Evolutionary conservation across 257 asterid species (phyloP), one percentile per base, ranked within the genome.

Genomic region (Scutellaria minor): DNA sequence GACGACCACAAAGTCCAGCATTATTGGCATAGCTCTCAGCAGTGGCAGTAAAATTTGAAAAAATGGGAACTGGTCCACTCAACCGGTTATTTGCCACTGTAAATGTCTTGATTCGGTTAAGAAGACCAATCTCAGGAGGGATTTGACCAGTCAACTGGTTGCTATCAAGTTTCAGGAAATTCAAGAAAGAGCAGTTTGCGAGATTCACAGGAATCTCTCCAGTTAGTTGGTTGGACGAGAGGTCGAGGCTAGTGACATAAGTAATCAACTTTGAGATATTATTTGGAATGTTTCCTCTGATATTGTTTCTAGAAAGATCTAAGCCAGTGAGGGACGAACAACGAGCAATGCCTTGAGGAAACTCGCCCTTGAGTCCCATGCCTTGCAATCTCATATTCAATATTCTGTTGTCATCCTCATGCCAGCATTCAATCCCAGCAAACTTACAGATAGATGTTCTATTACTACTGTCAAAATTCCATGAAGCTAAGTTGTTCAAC

Each of bases 401-500:
- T 45, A 92, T 88, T 79, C 42, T 81, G 79, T 73, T 90, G 75
- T 90, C 94, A 12, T 84, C 81, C 0, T 82, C 83, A 53, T 92
- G 96, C 98, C 96, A 90, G 79, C 98, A 90, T 0, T 86, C 89
- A 31, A 92, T 65, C 67, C 96, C 96, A 40, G 75, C 9, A 65
- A 89, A 89, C 51, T 35, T 79, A 73, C 97, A 89, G 62, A 91
- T 86, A 66, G 70, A 83, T 44, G 90, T 92, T 68, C 76, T 82
- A 0, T 86, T 81, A 45, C 5, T 45, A 66, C 89, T 88, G 27
- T 67, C 18, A 40, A 92, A 92, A 35, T 77, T 77, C 97, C 97
- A 91, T 35, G 89, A 68, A 14, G 71, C 45, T 68, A 91, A 80
- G 70, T n/a, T 52, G 57, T 72, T 67, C n/a, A 54, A 54, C 3